Evolutionary conservation across 805 yeast genomes (phyloP), one percentile per base, ranked within the genome.

Genomic region (Ascoidea tarda): DNA sequence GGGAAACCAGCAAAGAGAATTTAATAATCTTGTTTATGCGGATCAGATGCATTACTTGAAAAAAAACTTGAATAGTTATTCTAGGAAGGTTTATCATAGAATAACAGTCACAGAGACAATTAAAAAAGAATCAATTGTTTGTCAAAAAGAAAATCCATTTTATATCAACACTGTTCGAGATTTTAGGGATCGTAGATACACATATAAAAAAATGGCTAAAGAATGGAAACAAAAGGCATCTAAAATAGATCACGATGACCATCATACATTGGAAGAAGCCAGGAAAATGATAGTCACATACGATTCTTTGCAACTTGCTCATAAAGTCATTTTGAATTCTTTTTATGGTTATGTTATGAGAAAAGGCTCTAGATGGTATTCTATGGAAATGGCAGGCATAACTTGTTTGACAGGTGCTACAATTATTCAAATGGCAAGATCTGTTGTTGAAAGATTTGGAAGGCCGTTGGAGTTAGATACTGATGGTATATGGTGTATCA

Each of bases 341-440:
- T 93, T 93, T 64, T 93, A 93, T 62, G 99, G 99, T 50, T 93
- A 93, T 62, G 99, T 93, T 12, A 93, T 93, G 99, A 79, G 99
- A 68, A 93, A 93, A 62, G 99, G 99, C 46, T 93, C 99, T 0
- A 76, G 99, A 55, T 93, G 99, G 99, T 93, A 90, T 62, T 93
- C 99, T 0, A 89, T 93, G 93, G 99, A 93, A 66, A 93, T 95
- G 99, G 99, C 99, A 0, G 99, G 99, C 57, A 93, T 93, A 16
- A 93, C 99, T 0, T 95, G 99, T 75, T 74, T 90, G 50, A 93
- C 99, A 0, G 99, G 99, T 51, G 96, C 99, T 0, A 88, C 96
- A 0, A 93, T 93, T 60, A 93, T 93, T 71, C 98, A 95, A 68
- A 86, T 91, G 93, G 99, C 99, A 0, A 75, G 98, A 56, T 70